Conservation (phyloP, 73 alveolate species). For the Breviolum minutum region DNA sequence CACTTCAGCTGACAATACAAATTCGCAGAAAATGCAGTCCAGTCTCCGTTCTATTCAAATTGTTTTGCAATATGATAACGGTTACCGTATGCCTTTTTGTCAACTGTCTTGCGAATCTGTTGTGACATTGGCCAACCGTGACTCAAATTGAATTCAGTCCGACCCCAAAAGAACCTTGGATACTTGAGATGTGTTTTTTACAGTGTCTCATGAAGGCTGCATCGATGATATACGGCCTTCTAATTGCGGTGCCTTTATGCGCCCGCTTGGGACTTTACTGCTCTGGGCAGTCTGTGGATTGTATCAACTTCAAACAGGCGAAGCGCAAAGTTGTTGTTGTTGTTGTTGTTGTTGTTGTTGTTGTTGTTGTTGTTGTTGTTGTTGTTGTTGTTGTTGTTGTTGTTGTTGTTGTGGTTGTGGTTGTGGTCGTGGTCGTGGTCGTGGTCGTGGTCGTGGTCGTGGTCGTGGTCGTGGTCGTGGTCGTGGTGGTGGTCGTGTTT, state of each 20-base stretch:
- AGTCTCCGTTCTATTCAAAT: neutral
- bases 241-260: conserved; percentile 43
- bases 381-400: too few species aligned
- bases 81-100: too few species aligned
- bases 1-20: neutral
- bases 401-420: too few species aligned
- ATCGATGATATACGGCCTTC: conserved; percentile 54
- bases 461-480: neutral
- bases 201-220: conserved; percentile 21
- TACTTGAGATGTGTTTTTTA: neutral
- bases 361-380: too few species aligned
- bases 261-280: conserved; percentile 77
- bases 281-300: conserved; percentile 81
- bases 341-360: too few species aligned
- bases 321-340: neutral
- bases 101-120: too few species aligned
- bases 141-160: neutral
- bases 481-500: too few species aligned
- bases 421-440: neutral
- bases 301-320: conserved; percentile 74
- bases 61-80: too few species aligned
- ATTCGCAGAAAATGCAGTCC: neutral
- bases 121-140: neutral
- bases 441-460: too few species aligned
- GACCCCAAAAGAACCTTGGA: neutral